Percentiles rank a stretch among this genome's conserved stretches.
Evolutionary conservation across 495 filamentous ascomycete species (phyloP).

Genomic region (Annulohypoxylon bovei): DNA sequence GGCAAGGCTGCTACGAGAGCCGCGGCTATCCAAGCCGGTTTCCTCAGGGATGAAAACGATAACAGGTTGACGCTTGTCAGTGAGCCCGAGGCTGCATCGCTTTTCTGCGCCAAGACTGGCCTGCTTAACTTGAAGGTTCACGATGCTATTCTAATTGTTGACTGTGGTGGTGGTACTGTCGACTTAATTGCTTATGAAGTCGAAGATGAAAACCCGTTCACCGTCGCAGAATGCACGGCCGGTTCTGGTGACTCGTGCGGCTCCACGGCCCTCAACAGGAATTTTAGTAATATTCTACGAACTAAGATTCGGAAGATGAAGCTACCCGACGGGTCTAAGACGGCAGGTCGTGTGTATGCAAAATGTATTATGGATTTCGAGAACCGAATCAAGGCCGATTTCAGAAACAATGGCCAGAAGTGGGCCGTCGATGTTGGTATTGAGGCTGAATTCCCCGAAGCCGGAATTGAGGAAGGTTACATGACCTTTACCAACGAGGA

Average conservation of each 20-base stretch:
- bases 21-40: slow-evolving; percentile 78
- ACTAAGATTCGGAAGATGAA: slow-evolving; percentile 85
- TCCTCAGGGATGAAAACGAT: slow-evolving; percentile 78
- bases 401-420: slow-evolving; percentile 82
- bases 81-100: slow-evolving; percentile 76
- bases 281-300: slow-evolving; percentile 78
- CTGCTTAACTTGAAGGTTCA: slow-evolving; percentile 77
- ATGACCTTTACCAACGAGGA: slow-evolving; percentile 87
- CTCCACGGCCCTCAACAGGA: slow-evolving; percentile 77
- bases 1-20: slow-evolving; percentile 77
- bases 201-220: slow-evolving; percentile 78
- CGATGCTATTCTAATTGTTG: slow-evolving; percentile 78
- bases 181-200: slow-evolving; percentile 83
- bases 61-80: slow-evolving; percentile 76
- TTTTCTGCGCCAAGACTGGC: slow-evolving; percentile 80
- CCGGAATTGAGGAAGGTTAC: slow-evolving; percentile 79
- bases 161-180: slow-evolving; percentile 79
- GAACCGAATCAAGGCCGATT: slow-evolving; percentile 82
- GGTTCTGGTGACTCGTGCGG: slow-evolving; percentile 80
- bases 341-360: slow-evolving; percentile 76
- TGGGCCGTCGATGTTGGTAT: slow-evolving; percentile 83
- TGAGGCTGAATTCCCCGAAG: slow-evolving; percentile 79
- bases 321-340: slow-evolving; percentile 77
- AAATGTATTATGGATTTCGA: slow-evolving; percentile 87
- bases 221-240: slow-evolving; percentile 77